These are phyloP conservation scores for Penicillium sp. DNA, from an alignment of 2,329 filamentous ascomycete genomes.

Conservation along the genomic window DNA sequence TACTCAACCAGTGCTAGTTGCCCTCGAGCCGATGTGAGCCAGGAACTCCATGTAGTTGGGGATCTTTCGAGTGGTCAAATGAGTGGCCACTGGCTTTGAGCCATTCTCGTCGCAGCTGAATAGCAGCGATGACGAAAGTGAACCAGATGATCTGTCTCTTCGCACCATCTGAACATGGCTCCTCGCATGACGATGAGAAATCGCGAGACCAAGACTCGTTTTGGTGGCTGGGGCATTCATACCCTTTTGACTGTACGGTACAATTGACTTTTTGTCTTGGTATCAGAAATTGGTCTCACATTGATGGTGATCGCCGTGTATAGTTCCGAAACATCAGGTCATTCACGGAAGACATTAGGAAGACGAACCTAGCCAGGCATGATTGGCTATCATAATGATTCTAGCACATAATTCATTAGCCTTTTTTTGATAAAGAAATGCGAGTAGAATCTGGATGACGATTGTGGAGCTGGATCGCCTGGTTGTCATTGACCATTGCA, in stretches of 20 bases:
- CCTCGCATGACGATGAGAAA: conserved; percentile 36
- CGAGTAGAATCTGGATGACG: conserved; percentile 53
- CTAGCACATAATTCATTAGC: conserved; percentile 29
- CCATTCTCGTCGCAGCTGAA: conserved; percentile 8
- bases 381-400: conserved; percentile 49
- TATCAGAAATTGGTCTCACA: conserved; percentile 10
- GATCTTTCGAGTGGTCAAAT: conserved; percentile 28
- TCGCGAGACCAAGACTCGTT: conserved; percentile 38
- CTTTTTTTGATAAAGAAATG: conserved; percentile 43
- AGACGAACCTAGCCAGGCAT: too few relatives aligned
- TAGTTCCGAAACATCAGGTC: conserved; percentile 37
- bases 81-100: conserved; percentile 6
- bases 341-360: conserved; percentile 37
- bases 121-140: conserved; percentile 13
- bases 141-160: conserved; percentile 26
- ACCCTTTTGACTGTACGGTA: conserved; percentile 34
- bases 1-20: conserved; percentile 34
- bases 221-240: conserved; percentile 38
- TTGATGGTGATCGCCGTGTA: too few relatives aligned
- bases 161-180: conserved; percentile 30
- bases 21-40: conserved; percentile 30
- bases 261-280: background rate
- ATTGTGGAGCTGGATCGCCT: conserved; percentile 54
- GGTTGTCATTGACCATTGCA: conserved; percentile 50
- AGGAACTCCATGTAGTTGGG: conserved; percentile 27